phyloP scores from a whole-genome alignment of 2,329 filamentous ascomycete species.

The Nigrospora sphaerica region DNA sequence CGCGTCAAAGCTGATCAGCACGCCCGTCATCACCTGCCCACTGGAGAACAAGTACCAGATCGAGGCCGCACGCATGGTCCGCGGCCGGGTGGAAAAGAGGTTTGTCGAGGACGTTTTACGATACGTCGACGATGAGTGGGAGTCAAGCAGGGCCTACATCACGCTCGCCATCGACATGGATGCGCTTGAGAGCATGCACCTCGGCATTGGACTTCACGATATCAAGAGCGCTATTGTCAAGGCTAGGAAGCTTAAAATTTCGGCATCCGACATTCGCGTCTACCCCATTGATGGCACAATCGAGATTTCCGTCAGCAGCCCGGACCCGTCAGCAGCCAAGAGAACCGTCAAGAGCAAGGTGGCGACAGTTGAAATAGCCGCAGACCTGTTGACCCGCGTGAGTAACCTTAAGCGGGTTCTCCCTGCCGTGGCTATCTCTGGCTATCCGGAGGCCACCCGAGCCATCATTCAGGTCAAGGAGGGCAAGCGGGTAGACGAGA shows the following conservation, averaged over 20 bases:
- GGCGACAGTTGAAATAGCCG: constrained; percentile 41
- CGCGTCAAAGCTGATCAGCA: constrained; percentile 87
- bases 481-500: constrained; percentile 26
- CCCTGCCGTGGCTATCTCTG: constrained; percentile 78
- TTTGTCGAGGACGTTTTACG: constrained; percentile 75
- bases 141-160: constrained; percentile 66
- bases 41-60: constrained; percentile 70
- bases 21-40: constrained; percentile 84
- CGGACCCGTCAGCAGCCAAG: constrained; percentile 39
- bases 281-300: constrained; percentile 50
- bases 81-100: constrained; percentile 91
- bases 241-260: constrained; percentile 77
- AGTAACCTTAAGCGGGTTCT: constrained; percentile 79
- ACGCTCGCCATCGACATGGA: constrained; percentile 75
- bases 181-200: constrained; percentile 70
- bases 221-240: constrained; percentile 71
- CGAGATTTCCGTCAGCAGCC: constrained; percentile 62
- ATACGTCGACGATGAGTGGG: constrained; percentile 85
- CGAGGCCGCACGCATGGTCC: constrained; percentile 80
- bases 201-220: constrained; percentile 68
- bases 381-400: constrained; percentile 67
- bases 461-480: constrained; percentile 84
- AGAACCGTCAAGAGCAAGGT: constrained; percentile 39
- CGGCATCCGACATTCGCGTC: constrained; percentile 56
- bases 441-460: constrained; percentile 77